Conservation (phyloP, 495 filamentous ascomycete genomes). For the Aspergillus baeticus region DNA sequence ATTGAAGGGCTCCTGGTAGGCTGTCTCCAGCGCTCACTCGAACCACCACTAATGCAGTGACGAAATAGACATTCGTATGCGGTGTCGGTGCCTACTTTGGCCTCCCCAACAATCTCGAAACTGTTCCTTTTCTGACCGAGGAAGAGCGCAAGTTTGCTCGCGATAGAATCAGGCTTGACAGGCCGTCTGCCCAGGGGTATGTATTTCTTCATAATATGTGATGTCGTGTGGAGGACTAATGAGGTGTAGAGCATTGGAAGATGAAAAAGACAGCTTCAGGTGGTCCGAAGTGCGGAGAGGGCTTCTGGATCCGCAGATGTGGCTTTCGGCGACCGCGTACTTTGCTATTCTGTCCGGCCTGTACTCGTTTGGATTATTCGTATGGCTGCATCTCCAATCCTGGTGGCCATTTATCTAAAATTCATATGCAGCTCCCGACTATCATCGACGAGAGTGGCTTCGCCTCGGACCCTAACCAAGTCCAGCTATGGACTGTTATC, state of each 20-base stretch:
- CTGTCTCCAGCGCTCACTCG: background rate
- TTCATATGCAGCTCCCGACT: conserved; percentile 55
- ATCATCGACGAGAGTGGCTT: conserved; percentile 74
- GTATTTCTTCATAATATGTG: background rate
- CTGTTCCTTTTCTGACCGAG: conserved; percentile 48
- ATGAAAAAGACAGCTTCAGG: conserved; percentile 34
- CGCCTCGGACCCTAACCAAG: conserved; percentile 56
- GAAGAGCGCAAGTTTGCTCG: conserved; percentile 48
- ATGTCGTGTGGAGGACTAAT: background rate
- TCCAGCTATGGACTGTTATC: conserved; percentile 83
- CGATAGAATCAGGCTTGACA: conserved; percentile 39
- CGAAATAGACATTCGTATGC: conserved; percentile 46
- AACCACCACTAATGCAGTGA: background rate
- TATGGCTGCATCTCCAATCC: conserved; percentile 15
- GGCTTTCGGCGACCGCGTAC: conserved; percentile 44
- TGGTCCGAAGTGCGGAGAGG: conserved; percentile 46
- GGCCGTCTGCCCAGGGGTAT: conserved; percentile 36
- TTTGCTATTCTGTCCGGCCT: conserved; percentile 44
- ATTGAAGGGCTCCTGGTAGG: conserved; percentile 60
- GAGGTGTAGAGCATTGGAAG: conserved; percentile 18
- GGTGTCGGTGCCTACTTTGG: conserved; percentile 50
- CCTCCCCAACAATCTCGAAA: conserved; percentile 54
- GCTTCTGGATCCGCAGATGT: conserved; percentile 34
- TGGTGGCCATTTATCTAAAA: background rate
- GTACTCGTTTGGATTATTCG: conserved; percentile 46